These are phyloP conservation scores for Neurospora discreta DNA, from an alignment of 495 filamentous ascomycete species.

Conservation along the genomic window DNA sequence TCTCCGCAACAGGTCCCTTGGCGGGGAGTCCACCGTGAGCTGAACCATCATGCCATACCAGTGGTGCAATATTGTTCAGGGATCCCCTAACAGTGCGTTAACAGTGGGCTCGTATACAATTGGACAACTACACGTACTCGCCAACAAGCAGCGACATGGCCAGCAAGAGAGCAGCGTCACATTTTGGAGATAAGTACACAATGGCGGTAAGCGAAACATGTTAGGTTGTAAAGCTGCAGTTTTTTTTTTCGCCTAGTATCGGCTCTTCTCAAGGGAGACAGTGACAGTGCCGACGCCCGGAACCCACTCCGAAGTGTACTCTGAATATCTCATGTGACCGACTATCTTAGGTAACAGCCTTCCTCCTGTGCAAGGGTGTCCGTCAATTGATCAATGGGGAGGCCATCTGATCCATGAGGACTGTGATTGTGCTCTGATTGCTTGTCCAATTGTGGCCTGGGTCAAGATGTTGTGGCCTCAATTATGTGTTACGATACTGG, in stretches of 20 bases:
- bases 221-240: background rate
- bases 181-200: background rate
- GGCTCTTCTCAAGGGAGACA: background rate
- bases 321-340: background rate
- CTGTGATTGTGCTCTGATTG: background rate
- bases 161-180: background rate
- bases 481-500: background rate
- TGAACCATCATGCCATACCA: background rate
- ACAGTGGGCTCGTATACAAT: background rate
- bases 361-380: background rate
- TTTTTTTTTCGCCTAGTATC: background rate
- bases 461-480: background rate
- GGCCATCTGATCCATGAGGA: background rate
- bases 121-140: background rate
- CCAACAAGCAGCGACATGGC: background rate
- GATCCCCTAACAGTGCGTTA: background rate
- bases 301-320: background rate
- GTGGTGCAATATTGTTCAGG: background rate
- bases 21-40: background rate
- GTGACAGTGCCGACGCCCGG: background rate
- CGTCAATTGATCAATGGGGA: background rate
- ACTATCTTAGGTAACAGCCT: background rate
- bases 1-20: background rate
- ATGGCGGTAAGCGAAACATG: background rate
- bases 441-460: background rate